Conservation (phyloP, 2,329 filamentous ascomycete genomes). For the Curvularia verruculosa region DNA sequence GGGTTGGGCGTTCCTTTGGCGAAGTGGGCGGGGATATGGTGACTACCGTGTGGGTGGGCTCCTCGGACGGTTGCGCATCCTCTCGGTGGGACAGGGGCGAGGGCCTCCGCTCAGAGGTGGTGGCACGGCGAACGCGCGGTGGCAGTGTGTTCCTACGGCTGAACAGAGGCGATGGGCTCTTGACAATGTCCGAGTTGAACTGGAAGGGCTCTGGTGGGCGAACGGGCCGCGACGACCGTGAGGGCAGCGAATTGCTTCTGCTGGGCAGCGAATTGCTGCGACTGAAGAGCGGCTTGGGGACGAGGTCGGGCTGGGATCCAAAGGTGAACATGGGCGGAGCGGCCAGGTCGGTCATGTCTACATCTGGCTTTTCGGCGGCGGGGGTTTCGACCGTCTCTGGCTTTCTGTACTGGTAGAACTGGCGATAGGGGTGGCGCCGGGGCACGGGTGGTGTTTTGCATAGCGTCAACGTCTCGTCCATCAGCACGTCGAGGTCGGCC, state of each 20-base stretch:
- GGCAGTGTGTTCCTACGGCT: slow-evolving; percentile 27
- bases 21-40: slow-evolving; percentile 4
- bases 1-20: slow-evolving; percentile 1
- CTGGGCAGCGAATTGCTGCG: slow-evolving; percentile 24
- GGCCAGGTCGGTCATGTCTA: slow-evolving; percentile 11
- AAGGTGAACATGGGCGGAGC: slow-evolving; percentile 18
- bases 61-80: slow-evolving; percentile 21
- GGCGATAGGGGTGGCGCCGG: slow-evolving; percentile 21
- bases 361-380: slow-evolving; percentile 10
- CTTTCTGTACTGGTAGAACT: slow-evolving; percentile 23
- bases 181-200: slow-evolving; percentile 24
- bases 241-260: slow-evolving; percentile 25
- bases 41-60: slow-evolving; percentile 12
- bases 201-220: slow-evolving; percentile 23
- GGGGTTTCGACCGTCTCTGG: slow-evolving; percentile 15
- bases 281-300: slow-evolving; percentile 39
- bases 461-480: slow-evolving; percentile 20
- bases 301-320: slow-evolving; percentile 19
- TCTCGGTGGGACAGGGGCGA: slow-evolving; percentile 36
- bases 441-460: slow-evolving; percentile 28
- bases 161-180: slow-evolving; percentile 31
- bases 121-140: slow-evolving; percentile 26
- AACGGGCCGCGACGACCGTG: slow-evolving; percentile 6
- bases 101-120: slow-evolving; percentile 23
- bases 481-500: slow-evolving; percentile 16